These are phyloP conservation scores for Fusarium succisae DNA, from an alignment of 2,329 filamentous ascomycete species.

Conservation along the genomic window DNA sequence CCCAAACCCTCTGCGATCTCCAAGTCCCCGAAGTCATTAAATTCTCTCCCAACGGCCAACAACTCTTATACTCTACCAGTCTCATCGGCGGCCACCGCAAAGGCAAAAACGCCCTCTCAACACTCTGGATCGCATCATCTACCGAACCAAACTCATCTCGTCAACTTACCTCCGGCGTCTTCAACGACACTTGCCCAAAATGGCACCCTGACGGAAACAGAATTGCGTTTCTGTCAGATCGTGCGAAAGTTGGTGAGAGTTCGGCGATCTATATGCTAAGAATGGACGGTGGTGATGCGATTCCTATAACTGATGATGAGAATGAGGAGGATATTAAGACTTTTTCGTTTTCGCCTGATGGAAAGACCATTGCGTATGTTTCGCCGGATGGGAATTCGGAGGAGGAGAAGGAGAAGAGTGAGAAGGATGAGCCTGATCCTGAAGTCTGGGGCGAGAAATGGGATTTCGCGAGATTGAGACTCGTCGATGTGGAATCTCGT, in stretches of 20 bases:
- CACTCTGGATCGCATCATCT: slow-evolving; percentile 29
- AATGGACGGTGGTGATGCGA: slow-evolving; percentile 32
- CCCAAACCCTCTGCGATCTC: slow-evolving; percentile 18
- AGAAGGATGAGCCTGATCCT: slow-evolving; percentile 46
- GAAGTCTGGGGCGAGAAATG: slow-evolving; percentile 50
- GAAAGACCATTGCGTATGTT: slow-evolving; percentile 17
- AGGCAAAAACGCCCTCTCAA: slow-evolving; percentile 18
- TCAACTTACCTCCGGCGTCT: slow-evolving; percentile 1
- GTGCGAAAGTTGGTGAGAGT: slow-evolving; percentile 42
- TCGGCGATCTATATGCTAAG: slow-evolving; percentile 37
- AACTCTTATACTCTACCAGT: slow-evolving; percentile 13
- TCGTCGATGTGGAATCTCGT: slow-evolving; percentile 43
- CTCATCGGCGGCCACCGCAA: neutral
- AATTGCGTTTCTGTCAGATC: slow-evolving; percentile 21
- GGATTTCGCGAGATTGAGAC: slow-evolving; percentile 45
- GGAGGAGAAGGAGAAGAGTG: slow-evolving; percentile 20
- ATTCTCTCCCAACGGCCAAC: slow-evolving; percentile 8
- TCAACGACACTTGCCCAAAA: neutral
- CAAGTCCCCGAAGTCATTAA: slow-evolving; percentile 13
- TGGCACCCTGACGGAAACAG: slow-evolving; percentile 20
- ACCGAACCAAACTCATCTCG: slow-evolving; percentile 5
- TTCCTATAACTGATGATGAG: slow-evolving; percentile 17
- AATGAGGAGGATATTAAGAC: slow-evolving; percentile 19
- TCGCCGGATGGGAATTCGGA: slow-evolving; percentile 25
- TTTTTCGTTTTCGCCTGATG: slow-evolving; percentile 22